Base-by-base conservation (phyloP, 1,139 yeast genomes). In the Magnusiomyces suaveolens region DNA sequence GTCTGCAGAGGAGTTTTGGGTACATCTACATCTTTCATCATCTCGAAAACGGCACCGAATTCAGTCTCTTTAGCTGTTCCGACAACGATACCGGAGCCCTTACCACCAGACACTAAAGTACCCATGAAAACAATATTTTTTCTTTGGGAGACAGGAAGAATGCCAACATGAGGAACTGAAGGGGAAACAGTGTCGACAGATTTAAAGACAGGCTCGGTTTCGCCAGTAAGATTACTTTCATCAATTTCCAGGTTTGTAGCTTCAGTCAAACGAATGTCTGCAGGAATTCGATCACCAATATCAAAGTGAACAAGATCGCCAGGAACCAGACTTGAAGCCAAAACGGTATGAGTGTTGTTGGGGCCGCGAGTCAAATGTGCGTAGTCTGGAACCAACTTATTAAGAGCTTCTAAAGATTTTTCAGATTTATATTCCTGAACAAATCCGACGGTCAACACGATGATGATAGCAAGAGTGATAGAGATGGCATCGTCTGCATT, bases 361-460 rank as follows among this genome's bases (percentile, higher is more conserved):
- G 88, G 88, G 62, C 82, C 84, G 69, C 98, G 79, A 8, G 95
- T 84, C 56, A 92, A 77, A 66, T 89, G 90, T 32, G 96, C 94
- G 65, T 86, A 87, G 20, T 95, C 96, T 1, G 98, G 97, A 2
- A 92, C 97, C 60, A 92, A 77, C 64, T 86, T 84, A 67, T 85
- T 89, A 60, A 92, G 78, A 0, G 97, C 97, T 66, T 88, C 95
- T 57, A 92, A 74, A 1, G 96, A 86, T 72, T 92, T 86, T 67
- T 92, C 98, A 0, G 96, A 86, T 63, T 97, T 78, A 66, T 89
- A 89, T 68, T 92, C 98, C 70, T 92, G 98, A 25, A 92, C 90
- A 70, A 92, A 92, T 0, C 97, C 98, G 33, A 92, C 98, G 0
- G 94, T 80, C 8, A 90, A 96, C 33, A 90, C 97, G 62, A 90